A percentile compares a stretch with the other conserved stretches of the same genome.
Evolutionary conservation across 257 asterid genomes (phyloP).

Genomic region (Echites panduratus): DNA sequence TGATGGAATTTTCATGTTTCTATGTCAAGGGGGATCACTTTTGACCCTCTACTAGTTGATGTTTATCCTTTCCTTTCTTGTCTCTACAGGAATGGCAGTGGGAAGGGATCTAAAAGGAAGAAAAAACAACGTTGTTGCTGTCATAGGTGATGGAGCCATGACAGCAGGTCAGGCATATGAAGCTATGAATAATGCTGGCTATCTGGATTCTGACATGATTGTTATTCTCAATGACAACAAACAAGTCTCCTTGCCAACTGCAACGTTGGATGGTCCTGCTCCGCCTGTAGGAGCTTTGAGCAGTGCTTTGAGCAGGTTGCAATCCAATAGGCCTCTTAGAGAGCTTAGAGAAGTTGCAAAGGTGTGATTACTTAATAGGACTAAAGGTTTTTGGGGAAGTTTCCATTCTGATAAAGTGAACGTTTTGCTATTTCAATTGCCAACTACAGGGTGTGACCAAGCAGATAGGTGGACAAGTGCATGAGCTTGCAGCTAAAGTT

Average conservation of each 20-base stretch:
- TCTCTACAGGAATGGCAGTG: slow-evolving; percentile 81
- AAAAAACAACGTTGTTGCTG: slow-evolving; percentile 68
- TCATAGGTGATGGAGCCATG: slow-evolving; percentile 96
- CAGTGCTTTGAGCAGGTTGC: slow-evolving; percentile 80
- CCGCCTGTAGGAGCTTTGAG: slow-evolving; percentile 94
- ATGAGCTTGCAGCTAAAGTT: slow-evolving; percentile 89
- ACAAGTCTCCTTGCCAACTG: slow-evolving; percentile 94
- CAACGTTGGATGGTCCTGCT: slow-evolving; percentile 75
- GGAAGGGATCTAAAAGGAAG: slow-evolving; percentile 86
- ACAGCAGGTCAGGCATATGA: slow-evolving; percentile 97
- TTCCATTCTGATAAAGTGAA: neutral
- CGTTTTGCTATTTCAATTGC: slow-evolving; percentile 15
- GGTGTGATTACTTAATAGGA: slow-evolving; percentile 29
- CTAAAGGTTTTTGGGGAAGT: neutral
- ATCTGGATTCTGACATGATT: slow-evolving; percentile 92
- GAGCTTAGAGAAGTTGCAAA: slow-evolving; percentile 94
- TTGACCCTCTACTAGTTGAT: neutral
- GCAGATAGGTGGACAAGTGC: slow-evolving; percentile 96
- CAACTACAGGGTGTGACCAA: slow-evolving; percentile 81
- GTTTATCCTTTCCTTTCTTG: slow-evolving; percentile 15
- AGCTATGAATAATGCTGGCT: slow-evolving; percentile 97
- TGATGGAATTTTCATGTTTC: neutral
- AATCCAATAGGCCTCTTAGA: slow-evolving; percentile 84
- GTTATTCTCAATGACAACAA: slow-evolving; percentile 92
- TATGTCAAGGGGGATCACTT: neutral